Base-by-base conservation (phyloP, 345 rosid species). In the Eucalyptus marginata region DNA sequence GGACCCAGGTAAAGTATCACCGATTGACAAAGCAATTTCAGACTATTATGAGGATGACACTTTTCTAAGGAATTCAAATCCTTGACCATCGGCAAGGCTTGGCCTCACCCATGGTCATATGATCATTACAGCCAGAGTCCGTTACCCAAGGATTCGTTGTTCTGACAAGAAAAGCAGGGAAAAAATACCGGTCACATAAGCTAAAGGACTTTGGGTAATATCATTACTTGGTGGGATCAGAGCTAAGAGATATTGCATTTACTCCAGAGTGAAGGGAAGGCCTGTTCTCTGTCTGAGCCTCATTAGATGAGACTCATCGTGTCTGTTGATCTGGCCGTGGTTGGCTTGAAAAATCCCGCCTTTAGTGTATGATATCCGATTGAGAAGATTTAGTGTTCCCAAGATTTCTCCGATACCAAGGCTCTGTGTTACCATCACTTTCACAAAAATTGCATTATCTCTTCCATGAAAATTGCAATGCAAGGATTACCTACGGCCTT, bases 21-120 rank as follows among this genome's bases (percentile, higher is more conserved):
- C 7, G 1, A 27, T 27, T 62, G 68, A 62, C 16, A 62, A 62
- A 27, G 31, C 68, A 12, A 62, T 62, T 62, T 62, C 17, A 58
- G 0, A 11, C 31, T 27, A 59, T 59, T 59, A 29, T 27, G 68
- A 59, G 7, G n/a, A 59, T 27, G 68, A 59, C 31, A 59, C 13
- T 25, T 59, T 59, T 27, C 66, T 27, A 12, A 27, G 2, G 8
- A 59, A 13, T 27, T 27, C 68, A 59, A 59, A 59, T 59, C 56
- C 24, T 52, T 52, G 24, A 24, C 56, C 24, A 52, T 0, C 10
- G 2, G 24, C 0, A 4, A 52, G 4, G 4, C 56, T 52, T 0
- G 24, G 56, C 24, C 24, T 52, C 56, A 7, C 56, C 56, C 31
- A 6, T 12, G 68, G 33, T 62, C 33, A 62, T 62, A 62, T 62